Conservation (phyloP, 495 filamentous ascomycete species). For the Daldinia caldariorum region DNA sequence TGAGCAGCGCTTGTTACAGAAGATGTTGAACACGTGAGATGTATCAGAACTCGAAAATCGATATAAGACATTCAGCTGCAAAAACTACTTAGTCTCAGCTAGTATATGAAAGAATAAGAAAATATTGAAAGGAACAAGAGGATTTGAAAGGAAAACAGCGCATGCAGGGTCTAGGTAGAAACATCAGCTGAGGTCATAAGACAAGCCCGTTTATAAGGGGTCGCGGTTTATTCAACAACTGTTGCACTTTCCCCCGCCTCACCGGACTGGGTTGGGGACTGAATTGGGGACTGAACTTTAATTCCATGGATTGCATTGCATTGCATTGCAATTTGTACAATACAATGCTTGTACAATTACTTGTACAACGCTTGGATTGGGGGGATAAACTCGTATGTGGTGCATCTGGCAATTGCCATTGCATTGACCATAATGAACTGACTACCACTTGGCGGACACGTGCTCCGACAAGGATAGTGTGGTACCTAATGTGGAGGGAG, state of each 20-base stretch:
- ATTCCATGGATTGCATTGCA: background rate
- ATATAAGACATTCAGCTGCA: background rate
- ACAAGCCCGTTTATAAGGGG: constrained; percentile 33
- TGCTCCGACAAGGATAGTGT: constrained; percentile 11
- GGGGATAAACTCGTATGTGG: constrained; percentile 15
- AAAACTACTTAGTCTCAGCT: background rate
- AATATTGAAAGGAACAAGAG: constrained; percentile 21
- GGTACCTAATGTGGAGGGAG: constrained; percentile 12
- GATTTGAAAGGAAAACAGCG: constrained; percentile 38
- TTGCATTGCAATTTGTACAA: constrained; percentile 5
- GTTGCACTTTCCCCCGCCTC: constrained; percentile 17
- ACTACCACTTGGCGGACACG: constrained; percentile 22
- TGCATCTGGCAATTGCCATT: constrained; percentile 21
- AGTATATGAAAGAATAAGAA: background rate
- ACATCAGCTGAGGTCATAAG: constrained; percentile 47
- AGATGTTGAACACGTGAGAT: constrained; percentile 1
- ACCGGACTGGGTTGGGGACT: constrained; percentile 6
- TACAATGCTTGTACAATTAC: background rate
- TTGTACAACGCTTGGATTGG: background rate
- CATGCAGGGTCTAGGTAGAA: constrained; percentile 41
- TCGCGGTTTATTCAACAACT: constrained; percentile 25
- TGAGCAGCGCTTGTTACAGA: background rate
- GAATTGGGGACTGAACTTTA: constrained; percentile 4
- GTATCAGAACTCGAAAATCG: background rate
- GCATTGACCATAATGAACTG: background rate